phyloP scores from a whole-genome alignment of 1,139 yeast genomes.

The Blastobotrys serpentis region DNA sequence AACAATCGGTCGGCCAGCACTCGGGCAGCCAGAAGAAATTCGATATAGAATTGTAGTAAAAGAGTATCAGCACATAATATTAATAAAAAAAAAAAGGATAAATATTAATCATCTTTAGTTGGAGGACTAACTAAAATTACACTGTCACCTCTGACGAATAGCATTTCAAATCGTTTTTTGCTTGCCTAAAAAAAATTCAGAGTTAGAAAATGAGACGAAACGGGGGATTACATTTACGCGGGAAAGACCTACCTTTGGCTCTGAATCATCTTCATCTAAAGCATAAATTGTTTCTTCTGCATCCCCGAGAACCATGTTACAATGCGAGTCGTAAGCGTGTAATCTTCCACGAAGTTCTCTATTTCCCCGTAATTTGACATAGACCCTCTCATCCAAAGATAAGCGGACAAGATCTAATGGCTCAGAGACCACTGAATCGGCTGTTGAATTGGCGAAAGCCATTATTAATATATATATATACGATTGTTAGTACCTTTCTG shows the following conservation, averaged over 20 bases:
- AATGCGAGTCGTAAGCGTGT: slow-evolving; percentile 95
- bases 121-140: slow-evolving; percentile 70
- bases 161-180: slow-evolving; percentile 78
- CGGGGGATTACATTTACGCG: too few relatives aligned
- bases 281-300: slow-evolving; percentile 80
- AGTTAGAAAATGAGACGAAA: too few relatives aligned
- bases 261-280: slow-evolving; percentile 48
- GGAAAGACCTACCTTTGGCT: slow-evolving; percentile 39
- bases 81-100: too few relatives aligned
- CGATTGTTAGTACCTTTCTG: too few relatives aligned
- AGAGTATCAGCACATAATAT: too few relatives aligned
- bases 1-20: slow-evolving; percentile 30
- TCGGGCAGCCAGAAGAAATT: slow-evolving; percentile 55
- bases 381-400: slow-evolving; percentile 81
- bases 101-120: slow-evolving; percentile 19
- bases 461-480: too few relatives aligned
- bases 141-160: slow-evolving; percentile 94
- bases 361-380: slow-evolving; percentile 93
- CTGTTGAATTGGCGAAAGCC: slow-evolving; percentile 3
- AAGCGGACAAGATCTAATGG: slow-evolving; percentile 88
- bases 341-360: slow-evolving; percentile 87
- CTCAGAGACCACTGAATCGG: slow-evolving; percentile 34
- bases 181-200: slow-evolving; percentile 44
- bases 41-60: slow-evolving; percentile 46
- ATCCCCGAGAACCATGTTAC: slow-evolving; percentile 93